These are phyloP conservation scores for Colletotrichum siamense DNA, from an alignment of 2,329 filamentous ascomycete species.

Conservation along the genomic window DNA sequence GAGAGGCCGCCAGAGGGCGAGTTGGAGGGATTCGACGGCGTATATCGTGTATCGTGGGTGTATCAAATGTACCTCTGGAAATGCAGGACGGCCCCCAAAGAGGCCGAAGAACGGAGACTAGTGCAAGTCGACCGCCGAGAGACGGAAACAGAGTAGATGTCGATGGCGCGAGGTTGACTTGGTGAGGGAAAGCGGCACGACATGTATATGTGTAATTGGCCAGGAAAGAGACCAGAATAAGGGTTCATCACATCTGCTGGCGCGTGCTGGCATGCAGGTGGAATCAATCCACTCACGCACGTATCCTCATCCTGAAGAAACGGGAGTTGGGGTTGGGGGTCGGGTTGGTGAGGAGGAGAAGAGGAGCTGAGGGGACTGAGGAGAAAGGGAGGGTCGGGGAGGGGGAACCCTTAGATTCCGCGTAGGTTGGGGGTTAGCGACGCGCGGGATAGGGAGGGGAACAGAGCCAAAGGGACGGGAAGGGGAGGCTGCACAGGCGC, in stretches of 20 bases:
- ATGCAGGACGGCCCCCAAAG: neutral
- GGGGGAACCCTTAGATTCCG: neutral
- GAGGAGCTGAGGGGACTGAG: neutral
- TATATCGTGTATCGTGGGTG: slow-evolving; percentile 4
- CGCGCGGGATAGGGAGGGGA: neutral
- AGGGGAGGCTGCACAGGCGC: neutral
- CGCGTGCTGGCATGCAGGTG: slow-evolving; percentile 20
- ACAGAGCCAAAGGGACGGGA: slow-evolving; percentile 9
- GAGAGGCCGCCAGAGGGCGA: neutral
- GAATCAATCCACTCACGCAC: slow-evolving; percentile 19
- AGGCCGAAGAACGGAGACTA: neutral
- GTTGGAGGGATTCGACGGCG: slow-evolving; percentile 2
- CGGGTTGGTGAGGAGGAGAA: neutral
- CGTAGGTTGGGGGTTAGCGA: neutral
- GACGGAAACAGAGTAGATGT: neutral
- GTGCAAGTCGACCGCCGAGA: neutral
- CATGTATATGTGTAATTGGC: slow-evolving; percentile 1
- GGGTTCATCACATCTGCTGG: slow-evolving; percentile 21
- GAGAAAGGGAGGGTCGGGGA: neutral
- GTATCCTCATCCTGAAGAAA: slow-evolving; percentile 19
- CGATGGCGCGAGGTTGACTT: neutral
- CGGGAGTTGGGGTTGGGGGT: slow-evolving; percentile 1
- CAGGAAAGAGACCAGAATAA: slow-evolving; percentile 1
- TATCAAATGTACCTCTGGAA: neutral
- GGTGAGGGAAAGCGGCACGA: neutral